A percentile compares a stretch with the other conserved stretches of the same genome.
Evolutionary conservation across 305 asterid genomes (phyloP).

Genomic region (Petunia hybrid): DNA sequence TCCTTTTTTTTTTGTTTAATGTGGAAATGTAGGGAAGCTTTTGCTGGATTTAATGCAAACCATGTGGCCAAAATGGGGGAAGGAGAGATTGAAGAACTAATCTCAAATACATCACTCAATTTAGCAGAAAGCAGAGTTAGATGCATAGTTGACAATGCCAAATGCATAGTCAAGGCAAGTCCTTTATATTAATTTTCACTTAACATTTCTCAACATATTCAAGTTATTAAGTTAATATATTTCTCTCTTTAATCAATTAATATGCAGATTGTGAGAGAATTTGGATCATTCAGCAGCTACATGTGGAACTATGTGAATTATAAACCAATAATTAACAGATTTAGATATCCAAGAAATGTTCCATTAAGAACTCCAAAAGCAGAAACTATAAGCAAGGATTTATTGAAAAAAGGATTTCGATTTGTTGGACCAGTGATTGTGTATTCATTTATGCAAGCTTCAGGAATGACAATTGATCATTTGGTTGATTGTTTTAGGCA

Average conservation of each 20-base stretch:
- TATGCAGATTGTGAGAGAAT: slow-evolving; percentile 68
- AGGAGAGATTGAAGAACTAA: slow-evolving; percentile 59
- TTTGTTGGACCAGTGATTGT: slow-evolving; percentile 92
- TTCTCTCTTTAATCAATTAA: not conserved
- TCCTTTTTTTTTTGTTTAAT: not conserved
- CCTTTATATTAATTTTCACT: not conserved
- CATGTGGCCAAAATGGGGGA: slow-evolving; percentile 79
- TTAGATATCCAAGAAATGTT: slow-evolving; percentile 73
- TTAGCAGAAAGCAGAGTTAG: slow-evolving; percentile 76
- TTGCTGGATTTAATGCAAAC: slow-evolving; percentile 71
- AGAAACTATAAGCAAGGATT: slow-evolving; percentile 84
- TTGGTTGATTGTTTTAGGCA: slow-evolving; percentile 80
- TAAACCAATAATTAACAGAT: slow-evolving; percentile 82
- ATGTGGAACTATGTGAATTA: slow-evolving; percentile 84
- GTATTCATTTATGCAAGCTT: slow-evolving; percentile 89
- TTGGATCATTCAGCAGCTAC: slow-evolving; percentile 84
- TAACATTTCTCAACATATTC: not conserved
- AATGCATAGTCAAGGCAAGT: slow-evolving; percentile 79
- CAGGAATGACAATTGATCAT: slow-evolving; percentile 90
- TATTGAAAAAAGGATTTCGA: slow-evolving; percentile 77
- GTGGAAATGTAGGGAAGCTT: slow-evolving; percentile 58
- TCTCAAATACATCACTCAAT: slow-evolving; percentile 61
- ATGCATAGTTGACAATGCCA: slow-evolving; percentile 90
- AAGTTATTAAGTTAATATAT: not conserved
- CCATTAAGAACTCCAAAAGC: slow-evolving; percentile 91